A percentile compares a stretch with the other conserved stretches of the same genome.
These are phyloP conservation scores for Boletellus ananiceps DNA, from an alignment of 768 basidiomycete genomes.

Conservation along the genomic window DNA sequence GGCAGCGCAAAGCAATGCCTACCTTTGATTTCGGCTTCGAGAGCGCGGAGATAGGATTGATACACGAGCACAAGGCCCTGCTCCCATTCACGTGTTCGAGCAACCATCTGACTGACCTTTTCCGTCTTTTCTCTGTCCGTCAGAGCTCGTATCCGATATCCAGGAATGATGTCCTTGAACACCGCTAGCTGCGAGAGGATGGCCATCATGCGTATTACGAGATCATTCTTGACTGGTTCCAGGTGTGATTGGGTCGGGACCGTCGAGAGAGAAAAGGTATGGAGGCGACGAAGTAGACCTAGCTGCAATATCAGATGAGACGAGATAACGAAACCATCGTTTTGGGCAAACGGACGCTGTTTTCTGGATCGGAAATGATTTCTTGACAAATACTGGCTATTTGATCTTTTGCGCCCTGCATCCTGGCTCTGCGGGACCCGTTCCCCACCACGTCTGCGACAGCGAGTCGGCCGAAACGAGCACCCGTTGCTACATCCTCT, in stretches of 20 bases:
- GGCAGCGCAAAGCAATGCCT: conserved; percentile 14
- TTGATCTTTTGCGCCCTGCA: conserved; percentile 87
- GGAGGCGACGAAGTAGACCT: conserved; percentile 81
- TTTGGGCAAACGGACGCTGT: conserved; percentile 57
- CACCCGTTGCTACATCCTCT: conserved; percentile 78
- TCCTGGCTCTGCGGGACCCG: conserved; percentile 57
- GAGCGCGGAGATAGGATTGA: conserved; percentile 78
- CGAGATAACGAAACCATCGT: conserved; percentile 1
- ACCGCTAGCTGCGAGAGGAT: conserved; percentile 89
- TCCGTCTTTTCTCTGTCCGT: conserved; percentile 89
- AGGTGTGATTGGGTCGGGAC: conserved; percentile 66
- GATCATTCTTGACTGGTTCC: conserved; percentile 73
- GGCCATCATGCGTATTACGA: conserved; percentile 80
- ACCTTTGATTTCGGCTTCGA: conserved; percentile 87
- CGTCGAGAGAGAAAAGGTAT: conserved; percentile 79
- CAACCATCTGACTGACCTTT: conserved; percentile 92
- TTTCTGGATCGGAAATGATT: conserved; percentile 91
- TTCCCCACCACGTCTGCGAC: conserved; percentile 67
- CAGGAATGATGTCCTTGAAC: conserved; percentile 94
- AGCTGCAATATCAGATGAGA: conserved; percentile 46
- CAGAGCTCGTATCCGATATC: conserved; percentile 88
- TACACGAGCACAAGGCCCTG: conserved; percentile 88
- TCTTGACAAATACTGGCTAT: conserved; percentile 93
- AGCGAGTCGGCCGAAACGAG: conserved; percentile 82
- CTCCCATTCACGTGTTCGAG: conserved; percentile 89